A percentile compares a stretch with the other conserved stretches of the same genome.
Evolutionary conservation across 139 green algal genomes (phyloP).

Genomic region (Ettlia oleoabundans): DNA sequence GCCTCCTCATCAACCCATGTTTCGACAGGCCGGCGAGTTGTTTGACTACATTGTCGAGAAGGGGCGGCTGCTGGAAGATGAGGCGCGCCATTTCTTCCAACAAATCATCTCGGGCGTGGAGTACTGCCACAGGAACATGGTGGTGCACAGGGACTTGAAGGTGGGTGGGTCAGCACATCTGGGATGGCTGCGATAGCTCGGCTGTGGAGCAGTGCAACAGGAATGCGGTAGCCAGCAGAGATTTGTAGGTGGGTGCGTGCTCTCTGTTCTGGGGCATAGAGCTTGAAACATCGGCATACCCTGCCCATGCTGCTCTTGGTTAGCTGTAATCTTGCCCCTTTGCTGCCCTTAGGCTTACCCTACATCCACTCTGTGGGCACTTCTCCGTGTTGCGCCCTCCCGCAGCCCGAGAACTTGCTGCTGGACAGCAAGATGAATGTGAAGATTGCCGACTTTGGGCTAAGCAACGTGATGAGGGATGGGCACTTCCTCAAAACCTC

Average conservation of each 20-base stretch:
- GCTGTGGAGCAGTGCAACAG: too few species aligned
- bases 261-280: too few species aligned
- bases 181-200: too few species aligned
- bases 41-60: slow-evolving; percentile 99
- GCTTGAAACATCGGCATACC: too few species aligned
- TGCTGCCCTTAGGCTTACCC: neutral
- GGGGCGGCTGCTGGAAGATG: slow-evolving; percentile 94
- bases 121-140: slow-evolving; percentile 98
- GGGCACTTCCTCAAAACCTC: slow-evolving; percentile 99
- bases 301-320: too few species aligned
- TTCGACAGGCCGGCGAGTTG: slow-evolving; percentile 88
- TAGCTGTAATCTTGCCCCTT: neutral
- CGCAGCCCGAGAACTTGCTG: slow-evolving; percentile 99
- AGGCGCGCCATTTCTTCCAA: slow-evolving; percentile 99
- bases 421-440: slow-evolving; percentile 90
- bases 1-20: too few species aligned
- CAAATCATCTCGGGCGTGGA: slow-evolving; percentile 97
- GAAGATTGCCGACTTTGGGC: slow-evolving; percentile 98
- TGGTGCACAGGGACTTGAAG: slow-evolving; percentile 78
- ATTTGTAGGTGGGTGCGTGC: too few species aligned
- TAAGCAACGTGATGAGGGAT: slow-evolving; percentile 98
- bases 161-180: too few species aligned
- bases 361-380: neutral
- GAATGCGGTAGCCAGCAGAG: too few species aligned
- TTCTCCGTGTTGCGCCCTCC: too few species aligned